Evolutionary conservation across 2,329 filamentous ascomycete genomes (phyloP).

Genomic region (Fusarium floridanum): DNA sequence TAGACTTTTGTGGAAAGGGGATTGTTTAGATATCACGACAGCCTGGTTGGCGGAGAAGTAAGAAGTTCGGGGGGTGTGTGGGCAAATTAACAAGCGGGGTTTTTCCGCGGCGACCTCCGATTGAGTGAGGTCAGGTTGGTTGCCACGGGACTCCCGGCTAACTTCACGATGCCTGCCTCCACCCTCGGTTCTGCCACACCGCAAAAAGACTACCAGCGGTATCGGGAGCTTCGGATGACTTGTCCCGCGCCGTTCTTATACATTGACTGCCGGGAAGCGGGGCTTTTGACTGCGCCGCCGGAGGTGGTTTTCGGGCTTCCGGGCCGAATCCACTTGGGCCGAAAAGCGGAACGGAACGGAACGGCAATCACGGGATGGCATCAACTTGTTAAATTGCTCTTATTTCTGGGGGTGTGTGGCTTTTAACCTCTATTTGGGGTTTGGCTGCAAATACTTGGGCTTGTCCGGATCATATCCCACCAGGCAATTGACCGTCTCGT

Average conservation of each 20-base stretch:
- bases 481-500: slow-evolving; percentile 42
- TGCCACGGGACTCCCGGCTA: slow-evolving; percentile 4
- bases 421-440: not conserved
- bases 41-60: slow-evolving; percentile 27
- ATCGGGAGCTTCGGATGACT: not conserved
- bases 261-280: not conserved
- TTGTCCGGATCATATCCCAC: slow-evolving; percentile 41
- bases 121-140: not conserved
- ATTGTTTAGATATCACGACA: slow-evolving; percentile 22
- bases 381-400: not conserved
- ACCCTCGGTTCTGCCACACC: not conserved
- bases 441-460: slow-evolving; percentile 24
- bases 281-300: not conserved
- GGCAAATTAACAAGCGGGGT: slow-evolving; percentile 27
- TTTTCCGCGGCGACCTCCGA: slow-evolving; percentile 26
- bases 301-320: not conserved
- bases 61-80: not conserved
- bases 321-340: slow-evolving; percentile 6
- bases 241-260: not conserved
- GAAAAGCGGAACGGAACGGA: not conserved
- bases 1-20: not conserved
- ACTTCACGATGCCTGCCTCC: not conserved
- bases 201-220: not conserved
- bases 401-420: not conserved
- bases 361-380: not conserved